Percentiles rank a stretch among this genome's conserved stretches.
Conservation (phyloP, 2,329 filamentous ascomycete genomes). For the Penicillium verrucosum region DNA sequence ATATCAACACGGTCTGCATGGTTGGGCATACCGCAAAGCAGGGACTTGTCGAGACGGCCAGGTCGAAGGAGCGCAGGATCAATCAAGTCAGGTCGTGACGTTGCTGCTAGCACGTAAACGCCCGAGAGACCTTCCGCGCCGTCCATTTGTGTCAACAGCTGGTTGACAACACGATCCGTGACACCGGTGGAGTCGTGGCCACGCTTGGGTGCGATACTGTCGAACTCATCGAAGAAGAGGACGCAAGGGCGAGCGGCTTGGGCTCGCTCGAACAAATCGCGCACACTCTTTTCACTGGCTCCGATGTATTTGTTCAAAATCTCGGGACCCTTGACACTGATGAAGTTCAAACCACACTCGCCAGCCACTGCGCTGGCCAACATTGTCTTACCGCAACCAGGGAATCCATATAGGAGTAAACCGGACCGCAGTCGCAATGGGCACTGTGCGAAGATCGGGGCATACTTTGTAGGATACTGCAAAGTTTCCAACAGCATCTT, state of each 20-base stretch:
- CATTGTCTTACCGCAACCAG: constrained; percentile 93
- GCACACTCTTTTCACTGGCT: constrained; percentile 91
- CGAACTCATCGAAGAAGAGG: constrained; percentile 98
- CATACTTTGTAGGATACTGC: constrained; percentile 96
- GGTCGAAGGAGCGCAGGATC: constrained; percentile 90
- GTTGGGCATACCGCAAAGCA: constrained; percentile 85
- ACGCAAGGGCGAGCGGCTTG: constrained; percentile 86
- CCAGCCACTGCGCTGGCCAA: constrained; percentile 95
- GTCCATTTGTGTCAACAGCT: constrained; percentile 98
- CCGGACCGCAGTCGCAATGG: constrained; percentile 92
- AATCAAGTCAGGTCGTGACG: constrained; percentile 87
- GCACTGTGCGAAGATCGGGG: constrained; percentile 94
- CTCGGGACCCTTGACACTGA: constrained; percentile 95
- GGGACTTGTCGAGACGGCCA: constrained; percentile 85
- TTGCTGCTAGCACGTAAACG: constrained; percentile 94
- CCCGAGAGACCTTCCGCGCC: constrained; percentile 91
- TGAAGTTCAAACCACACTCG: constrained; percentile 97
- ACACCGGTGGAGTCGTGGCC: constrained; percentile 97
- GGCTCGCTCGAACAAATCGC: constrained; percentile 91
- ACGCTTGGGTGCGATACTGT: constrained; percentile 94
- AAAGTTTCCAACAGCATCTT: constrained; percentile 91
- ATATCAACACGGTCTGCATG: constrained; percentile 83
- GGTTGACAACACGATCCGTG: constrained; percentile 97
- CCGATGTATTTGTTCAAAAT: constrained; percentile 99
- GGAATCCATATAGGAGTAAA: constrained; percentile 87